These are phyloP conservation scores for Corymbia calophylla DNA, from an alignment of 441 rosid species.

Conservation along the genomic window DNA sequence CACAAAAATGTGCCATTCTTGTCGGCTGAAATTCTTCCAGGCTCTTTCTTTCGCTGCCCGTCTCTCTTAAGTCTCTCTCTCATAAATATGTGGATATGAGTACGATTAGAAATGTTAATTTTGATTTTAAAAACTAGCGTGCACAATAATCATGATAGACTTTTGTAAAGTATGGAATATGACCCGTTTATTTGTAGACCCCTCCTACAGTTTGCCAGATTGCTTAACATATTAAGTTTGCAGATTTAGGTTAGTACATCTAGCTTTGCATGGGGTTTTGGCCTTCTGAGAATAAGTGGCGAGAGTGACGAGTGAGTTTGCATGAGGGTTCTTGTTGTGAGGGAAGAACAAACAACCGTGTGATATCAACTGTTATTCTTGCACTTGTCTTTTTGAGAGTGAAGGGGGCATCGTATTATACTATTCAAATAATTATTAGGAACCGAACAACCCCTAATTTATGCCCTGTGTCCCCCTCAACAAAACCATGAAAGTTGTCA, in stretches of 20 bases:
- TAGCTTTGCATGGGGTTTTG: neutral
- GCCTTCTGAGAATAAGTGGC: neutral
- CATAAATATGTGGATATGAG: neutral
- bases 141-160: neutral
- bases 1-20: neutral
- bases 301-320: neutral
- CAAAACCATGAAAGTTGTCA: slow-evolving; percentile 58
- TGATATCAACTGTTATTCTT: neutral
- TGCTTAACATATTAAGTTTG: neutral
- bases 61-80: neutral
- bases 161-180: neutral
- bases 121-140: neutral
- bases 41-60: neutral
- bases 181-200: neutral
- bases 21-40: neutral
- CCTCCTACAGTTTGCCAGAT: neutral
- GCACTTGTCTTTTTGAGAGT: neutral
- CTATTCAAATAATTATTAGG: neutral
- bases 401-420: neutral
- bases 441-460: slow-evolving; percentile 32
- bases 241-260: neutral
- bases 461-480: slow-evolving; percentile 67
- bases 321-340: neutral
- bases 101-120: neutral
- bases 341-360: neutral